Base-by-base conservation (phyloP, 225 moss, liverwort and hornwort species). In the Climacium dendroides region DNA sequence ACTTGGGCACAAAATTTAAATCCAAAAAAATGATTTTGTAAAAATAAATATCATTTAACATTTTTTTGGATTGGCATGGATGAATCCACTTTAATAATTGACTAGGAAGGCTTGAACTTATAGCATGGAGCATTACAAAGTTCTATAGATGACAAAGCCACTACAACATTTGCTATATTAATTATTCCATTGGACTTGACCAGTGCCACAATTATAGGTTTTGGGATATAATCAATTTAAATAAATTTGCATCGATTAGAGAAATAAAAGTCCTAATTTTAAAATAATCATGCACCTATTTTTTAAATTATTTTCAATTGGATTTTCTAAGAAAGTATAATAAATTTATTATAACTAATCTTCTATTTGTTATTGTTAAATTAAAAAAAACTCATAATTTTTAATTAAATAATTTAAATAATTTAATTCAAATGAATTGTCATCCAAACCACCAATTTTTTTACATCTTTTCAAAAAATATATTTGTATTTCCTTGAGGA, bases 51-150 rank as follows among this genome's bases (percentile, higher is more conserved):
- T 14, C 14, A 53, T 35, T 35, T 15, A 5, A 35, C 1, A 35
- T 23, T 23, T 53, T 75, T 75, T 6, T 0, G 0, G 2, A 35
- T 35, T 35, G 22, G 14, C 22, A 75, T 52, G 8, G 1, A 75
- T 52, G 13, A 35, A 35, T 0, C 3, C 1, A 9, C 5, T 75
- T 0, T 53, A 35, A 2, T 15, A 53, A n/a, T n/a, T 0, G 3
- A 76, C 1, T 45, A 22, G 0, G 0, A 22, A 3, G 52, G 8
- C 3, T 0, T 52, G 1, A 23, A 23, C 13, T 23, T 53, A 1
- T 30, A 52, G 23, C 3, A 7, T 0, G 0, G 0, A 53, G 0
- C 3, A 53, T 35, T 0, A 9, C 2, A 2, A 52, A 2, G 14
- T 53, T 53, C 9, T 35, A 9, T 3, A 76, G 5, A 53, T 53